Evolutionary conservation across 805 yeast genomes (phyloP), one percentile per base, ranked within the genome.

Genomic region (Barnettozyma botsteinii): DNA sequence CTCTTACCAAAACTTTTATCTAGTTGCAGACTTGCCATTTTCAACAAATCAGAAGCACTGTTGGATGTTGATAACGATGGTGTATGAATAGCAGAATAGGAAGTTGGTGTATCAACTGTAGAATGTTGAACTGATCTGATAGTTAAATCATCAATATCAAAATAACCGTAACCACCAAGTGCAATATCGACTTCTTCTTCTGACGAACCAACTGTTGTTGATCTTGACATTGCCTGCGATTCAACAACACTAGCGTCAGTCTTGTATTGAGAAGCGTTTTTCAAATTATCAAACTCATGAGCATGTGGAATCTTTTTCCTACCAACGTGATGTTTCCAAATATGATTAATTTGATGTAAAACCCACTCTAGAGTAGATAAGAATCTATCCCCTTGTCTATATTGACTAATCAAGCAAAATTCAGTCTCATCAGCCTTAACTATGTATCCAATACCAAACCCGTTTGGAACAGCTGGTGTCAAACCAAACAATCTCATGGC

Each of bases 401-500:
- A 85, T 60, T 88, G 88, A 12, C 95, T 85, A 24, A 91, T 81
- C 17, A 86, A 75, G 31, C 95, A 85, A n/a, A 88, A 70, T 23
- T 85, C 79, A 27, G 87, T 81, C 30, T 78, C 77, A 54, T 88
- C 93, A 40, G 74, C 78, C 57, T 87, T 89, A 50, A 88, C 80
- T 47, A 87, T 85, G 56, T 88, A 88, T 2, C 96, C 96, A 19
- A 88, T 70, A n/a, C 96, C 96, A 61, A 82, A 87, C 0, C 97
- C 97, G 52, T 84, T 87, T 33, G 87, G 79, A 15, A 79, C 71
- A 2, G 89, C 93, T 2, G 97, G 96, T 0, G 95, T 91, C 43
- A 88, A 79, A 2, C 96, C 96, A 65, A 88, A 88, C 25, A 85
- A 66, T 38, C 81, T 79, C 53, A 88, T 73, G 1, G 96, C 86